Base-by-base conservation (phyloP, 306 rosid species). In the Delonix regia region DNA sequence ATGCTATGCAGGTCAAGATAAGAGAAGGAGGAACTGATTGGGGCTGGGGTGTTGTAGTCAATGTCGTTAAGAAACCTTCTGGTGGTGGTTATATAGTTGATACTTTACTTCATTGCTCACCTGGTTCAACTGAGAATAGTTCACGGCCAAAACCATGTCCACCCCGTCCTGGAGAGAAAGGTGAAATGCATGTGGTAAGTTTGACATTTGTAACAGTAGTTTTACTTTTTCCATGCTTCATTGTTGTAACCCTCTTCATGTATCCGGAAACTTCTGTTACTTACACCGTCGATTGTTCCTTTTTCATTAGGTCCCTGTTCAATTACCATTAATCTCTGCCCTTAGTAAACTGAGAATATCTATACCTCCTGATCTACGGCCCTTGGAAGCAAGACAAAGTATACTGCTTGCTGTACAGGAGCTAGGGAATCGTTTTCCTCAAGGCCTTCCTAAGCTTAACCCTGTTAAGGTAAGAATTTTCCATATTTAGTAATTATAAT, bases 41-140 rank as follows among this genome's bases (percentile, higher is more conserved):
- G 99, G 98, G 99, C 71, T 95, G 99, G 98, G 99, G 98, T 78
- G 97, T 95, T 83, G 99, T 93, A 41, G 99, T 95, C 69, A 95
- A 95, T 74, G 92, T 95, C 80, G 87, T 95, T 38, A 95, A 91
- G 90, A 91, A 87, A 84, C 94, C 97, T n/a, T 82, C 97, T 56
- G 83, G 88, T 77, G 90, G 97, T 73, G 95, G 91, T 76, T 93
- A 91, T 85, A 88, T 95, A 49, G 94, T 95, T 74, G 99, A 95
- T 85, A 95, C 97, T 74, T 88, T 95, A 77, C 97, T 95, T 71
- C 92, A 89, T 69, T 95, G 99, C 83, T 91, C 98, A 41, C 92
- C 98, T 66, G 83, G 87, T 86, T 91, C 92, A 76, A 87, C 83
- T 80, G 97, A 95, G 78, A 91, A 84, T 82, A 84, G 74, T 88